Conservation (phyloP, 192 early-diverging fungal genomes). For the Spinellus fusiger region DNA sequence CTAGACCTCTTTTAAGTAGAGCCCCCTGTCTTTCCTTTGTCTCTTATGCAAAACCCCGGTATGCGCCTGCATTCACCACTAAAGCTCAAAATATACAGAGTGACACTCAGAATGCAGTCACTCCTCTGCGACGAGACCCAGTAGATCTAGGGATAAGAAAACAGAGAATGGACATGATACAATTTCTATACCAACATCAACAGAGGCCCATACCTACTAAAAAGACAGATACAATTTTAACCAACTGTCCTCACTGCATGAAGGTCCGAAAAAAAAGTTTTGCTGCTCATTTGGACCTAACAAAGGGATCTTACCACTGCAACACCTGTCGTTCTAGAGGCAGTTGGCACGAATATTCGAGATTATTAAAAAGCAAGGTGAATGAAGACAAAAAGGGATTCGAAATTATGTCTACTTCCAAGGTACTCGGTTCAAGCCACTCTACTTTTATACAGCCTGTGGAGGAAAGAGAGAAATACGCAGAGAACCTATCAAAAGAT, state of each 20-base stretch:
- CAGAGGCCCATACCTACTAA: slow-evolving; percentile 22
- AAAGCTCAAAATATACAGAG: neutral
- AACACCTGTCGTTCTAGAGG: slow-evolving; percentile 50
- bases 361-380: slow-evolving; percentile 35
- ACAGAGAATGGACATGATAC: slow-evolving; percentile 9
- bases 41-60: neutral
- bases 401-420: slow-evolving; percentile 35
- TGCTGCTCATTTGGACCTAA: slow-evolving; percentile 43
- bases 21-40: neutral
- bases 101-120: neutral
- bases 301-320: slow-evolving; percentile 52
- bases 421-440: slow-evolving; percentile 18
- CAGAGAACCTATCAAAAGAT: slow-evolving; percentile 28
- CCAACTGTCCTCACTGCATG: slow-evolving; percentile 33
- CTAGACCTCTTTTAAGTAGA: neutral
- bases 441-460: slow-evolving; percentile 30
- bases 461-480: slow-evolving; percentile 37
- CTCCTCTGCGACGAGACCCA: neutral
- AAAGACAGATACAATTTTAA: slow-evolving; percentile 4
- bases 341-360: slow-evolving; percentile 48
- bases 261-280: slow-evolving; percentile 31
- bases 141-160: neutral
- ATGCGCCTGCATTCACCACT: neutral
- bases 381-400: slow-evolving; percentile 2
- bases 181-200: slow-evolving; percentile 26